Percentiles rank a stretch among this genome's conserved stretches.
Evolutionary conservation across 78 protist genomes (phyloP).

Genomic region (Capsaspora owczarzaki): DNA sequence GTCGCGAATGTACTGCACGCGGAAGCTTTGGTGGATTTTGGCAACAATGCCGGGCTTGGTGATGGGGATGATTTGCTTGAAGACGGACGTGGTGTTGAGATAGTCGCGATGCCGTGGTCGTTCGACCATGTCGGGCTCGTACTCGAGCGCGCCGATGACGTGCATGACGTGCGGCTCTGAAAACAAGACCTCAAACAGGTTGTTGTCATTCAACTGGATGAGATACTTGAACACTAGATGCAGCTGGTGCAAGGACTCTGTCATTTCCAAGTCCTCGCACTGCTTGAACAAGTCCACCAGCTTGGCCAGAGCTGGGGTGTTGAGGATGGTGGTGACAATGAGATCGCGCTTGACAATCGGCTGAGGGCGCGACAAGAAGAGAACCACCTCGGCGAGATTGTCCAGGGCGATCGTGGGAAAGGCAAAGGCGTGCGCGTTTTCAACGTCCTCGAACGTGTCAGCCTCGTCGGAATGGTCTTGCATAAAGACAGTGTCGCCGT

Average conservation of each 20-base stretch:
- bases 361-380: too few relatives aligned
- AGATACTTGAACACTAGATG: slow-evolving; percentile 37
- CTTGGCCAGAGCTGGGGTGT: too few relatives aligned
- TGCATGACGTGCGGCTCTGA: slow-evolving; percentile 46
- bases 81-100: slow-evolving; percentile 20
- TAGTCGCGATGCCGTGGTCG: slow-evolving; percentile 53
- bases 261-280: slow-evolving; percentile 27
- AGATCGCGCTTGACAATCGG: too few relatives aligned
- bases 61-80: slow-evolving; percentile 63
- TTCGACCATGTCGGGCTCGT: slow-evolving; percentile 63
- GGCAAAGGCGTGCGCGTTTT: too few relatives aligned
- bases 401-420: too few relatives aligned
- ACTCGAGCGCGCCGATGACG: slow-evolving; percentile 73
- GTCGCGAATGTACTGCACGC: slow-evolving; percentile 71
- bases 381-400: too few relatives aligned
- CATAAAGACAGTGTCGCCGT: too few relatives aligned
- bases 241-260: slow-evolving; percentile 30
- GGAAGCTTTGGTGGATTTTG: slow-evolving; percentile 72
- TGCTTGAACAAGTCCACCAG: background rate
- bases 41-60: slow-evolving; percentile 2
- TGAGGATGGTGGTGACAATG: too few relatives aligned
- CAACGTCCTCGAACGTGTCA: too few relatives aligned
- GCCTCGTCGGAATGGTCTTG: too few relatives aligned
- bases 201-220: slow-evolving; percentile 52
- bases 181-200: slow-evolving; percentile 45